phyloP scores from a whole-genome alignment of 2,329 filamentous ascomycete species.

The Claviceps fusiformis region DNA sequence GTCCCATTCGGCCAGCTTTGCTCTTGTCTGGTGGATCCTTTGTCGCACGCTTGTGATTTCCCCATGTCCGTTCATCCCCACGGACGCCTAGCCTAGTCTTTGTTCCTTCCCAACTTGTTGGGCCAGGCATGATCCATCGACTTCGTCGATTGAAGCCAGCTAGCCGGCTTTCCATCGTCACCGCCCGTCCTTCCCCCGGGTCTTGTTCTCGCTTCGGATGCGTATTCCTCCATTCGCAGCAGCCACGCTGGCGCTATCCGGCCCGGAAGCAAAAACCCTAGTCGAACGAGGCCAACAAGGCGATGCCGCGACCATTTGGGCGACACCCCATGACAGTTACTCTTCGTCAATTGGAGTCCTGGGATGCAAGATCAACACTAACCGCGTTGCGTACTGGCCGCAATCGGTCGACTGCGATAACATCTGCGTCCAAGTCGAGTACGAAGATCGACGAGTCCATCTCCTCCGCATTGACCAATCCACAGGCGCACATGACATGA shows the following conservation, averaged over 20 bases:
- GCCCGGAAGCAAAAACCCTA: not conserved
- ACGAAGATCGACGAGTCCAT: constrained; percentile 36
- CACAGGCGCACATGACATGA: constrained; percentile 42
- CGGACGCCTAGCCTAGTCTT: too few species aligned
- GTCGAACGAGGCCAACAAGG: constrained; percentile 5
- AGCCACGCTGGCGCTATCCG: not conserved
- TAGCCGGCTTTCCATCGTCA: too few species aligned
- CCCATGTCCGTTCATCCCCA: too few species aligned
- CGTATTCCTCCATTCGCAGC: not conserved
- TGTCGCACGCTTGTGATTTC: too few species aligned
- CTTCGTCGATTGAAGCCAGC: too few species aligned
- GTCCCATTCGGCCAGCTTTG: too few species aligned
- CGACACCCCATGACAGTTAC: constrained; percentile 43
- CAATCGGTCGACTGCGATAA: constrained; percentile 38
- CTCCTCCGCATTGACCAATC: constrained; percentile 47
- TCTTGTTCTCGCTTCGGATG: not conserved
- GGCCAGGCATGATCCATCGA: too few species aligned
- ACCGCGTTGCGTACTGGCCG: constrained; percentile 50
- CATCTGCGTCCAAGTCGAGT: constrained; percentile 39
- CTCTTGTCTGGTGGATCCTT: too few species aligned
- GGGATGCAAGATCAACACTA: constrained; percentile 47
- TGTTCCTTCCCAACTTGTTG: too few species aligned
- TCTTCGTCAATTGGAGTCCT: constrained; percentile 44
- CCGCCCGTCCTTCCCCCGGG: too few species aligned
- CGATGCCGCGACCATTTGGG: constrained; percentile 14